phyloP scores from a whole-genome alignment of 257 asterid genomes.

The Fraxinus excelsior region DNA sequence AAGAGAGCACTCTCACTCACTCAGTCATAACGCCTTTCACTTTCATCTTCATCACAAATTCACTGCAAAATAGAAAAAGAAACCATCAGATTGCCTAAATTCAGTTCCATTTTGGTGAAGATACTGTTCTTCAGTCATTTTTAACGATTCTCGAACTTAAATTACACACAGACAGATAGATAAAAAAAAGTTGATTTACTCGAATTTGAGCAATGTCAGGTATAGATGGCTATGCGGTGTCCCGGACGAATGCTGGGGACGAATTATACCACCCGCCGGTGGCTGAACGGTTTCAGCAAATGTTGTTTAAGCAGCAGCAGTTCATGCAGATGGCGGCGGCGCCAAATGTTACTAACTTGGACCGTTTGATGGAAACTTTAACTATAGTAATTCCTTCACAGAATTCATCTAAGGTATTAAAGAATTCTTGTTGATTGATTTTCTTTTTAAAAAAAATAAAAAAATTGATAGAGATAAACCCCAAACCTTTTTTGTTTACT shows the following conservation, averaged over 20 bases:
- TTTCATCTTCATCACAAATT: not conserved
- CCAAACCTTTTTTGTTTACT: not conserved
- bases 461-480: not conserved
- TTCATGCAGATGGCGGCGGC: not conserved
- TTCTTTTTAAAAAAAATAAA: not conserved
- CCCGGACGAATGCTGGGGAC: conserved; percentile 35
- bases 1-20: not conserved
- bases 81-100: conserved; percentile 8
- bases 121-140: not conserved
- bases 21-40: not conserved
- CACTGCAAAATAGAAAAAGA: conserved; percentile 29
- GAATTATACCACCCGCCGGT: conserved; percentile 34
- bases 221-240: conserved; percentile 41
- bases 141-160: not conserved
- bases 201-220: conserved; percentile 32
- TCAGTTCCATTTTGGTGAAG: not conserved
- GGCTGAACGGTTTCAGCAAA: conserved; percentile 31
- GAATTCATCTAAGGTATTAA: conserved; percentile 31
- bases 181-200: not conserved
- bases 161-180: not conserved
- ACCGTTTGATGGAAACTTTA: conserved; percentile 34
- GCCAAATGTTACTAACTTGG: conserved; percentile 33
- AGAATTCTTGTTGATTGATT: not conserved
- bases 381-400: conserved; percentile 27
- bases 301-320: conserved; percentile 26